phyloP scores from a whole-genome alignment of 768 basidiomycete species.

The Boletus rubropictus region DNA sequence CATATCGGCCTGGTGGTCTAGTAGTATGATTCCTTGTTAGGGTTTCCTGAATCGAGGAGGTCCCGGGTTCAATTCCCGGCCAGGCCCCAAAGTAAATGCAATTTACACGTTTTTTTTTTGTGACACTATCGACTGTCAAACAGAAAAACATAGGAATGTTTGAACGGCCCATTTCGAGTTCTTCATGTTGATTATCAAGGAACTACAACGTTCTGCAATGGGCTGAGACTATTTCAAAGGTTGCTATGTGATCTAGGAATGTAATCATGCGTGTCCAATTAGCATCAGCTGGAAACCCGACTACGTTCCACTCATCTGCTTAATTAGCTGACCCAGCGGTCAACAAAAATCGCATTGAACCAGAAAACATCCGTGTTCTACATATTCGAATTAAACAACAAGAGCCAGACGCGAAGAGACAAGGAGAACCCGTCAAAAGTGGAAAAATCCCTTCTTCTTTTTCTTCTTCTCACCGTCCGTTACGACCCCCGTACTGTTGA shows the following conservation, averaged over 20 bases:
- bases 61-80: slow-evolving; percentile 58
- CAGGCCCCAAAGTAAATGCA: slow-evolving; percentile 37
- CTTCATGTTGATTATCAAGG: too few species aligned
- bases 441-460: slow-evolving; percentile 70
- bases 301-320: background rate
- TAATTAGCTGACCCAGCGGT: background rate
- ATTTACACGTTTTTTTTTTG: background rate
- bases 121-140: background rate
- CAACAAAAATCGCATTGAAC: background rate
- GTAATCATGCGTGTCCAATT: slow-evolving; percentile 4
- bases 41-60: slow-evolving; percentile 45
- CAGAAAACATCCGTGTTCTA: background rate
- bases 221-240: background rate
- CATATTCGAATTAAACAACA: background rate
- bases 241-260: too few species aligned
- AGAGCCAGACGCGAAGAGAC: background rate
- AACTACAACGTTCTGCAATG: background rate
- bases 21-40: slow-evolving; percentile 53
- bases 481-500: slow-evolving; percentile 33
- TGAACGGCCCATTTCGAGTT: too few species aligned
- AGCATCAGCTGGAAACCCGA: slow-evolving; percentile 11
- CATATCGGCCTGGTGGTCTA: slow-evolving; percentile 44
- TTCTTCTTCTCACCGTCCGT: slow-evolving; percentile 61
- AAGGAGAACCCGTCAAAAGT: slow-evolving; percentile 38
- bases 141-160: too few species aligned